phyloP scores from a whole-genome alignment of 352 stramenopile species.

The Globisporangium carolinianum region DNA sequence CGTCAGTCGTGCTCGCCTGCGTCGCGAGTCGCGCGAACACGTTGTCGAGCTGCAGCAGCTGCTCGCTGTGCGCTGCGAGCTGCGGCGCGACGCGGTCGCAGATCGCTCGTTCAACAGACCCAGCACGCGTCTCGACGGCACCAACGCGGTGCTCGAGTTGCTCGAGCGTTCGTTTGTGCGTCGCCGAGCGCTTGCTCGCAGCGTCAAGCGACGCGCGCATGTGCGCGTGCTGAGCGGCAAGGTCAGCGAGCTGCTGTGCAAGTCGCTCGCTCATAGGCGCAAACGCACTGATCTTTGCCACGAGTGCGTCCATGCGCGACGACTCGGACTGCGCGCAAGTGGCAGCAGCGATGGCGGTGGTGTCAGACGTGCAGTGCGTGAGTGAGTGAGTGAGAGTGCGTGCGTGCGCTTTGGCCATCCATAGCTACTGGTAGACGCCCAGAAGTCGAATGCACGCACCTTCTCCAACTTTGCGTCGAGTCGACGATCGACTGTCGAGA shows the following conservation, averaged over 20 bases:
- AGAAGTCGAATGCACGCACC: slow-evolving; percentile 11
- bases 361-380: too few species aligned
- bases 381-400: too few species aligned
- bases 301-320: slow-evolving; percentile 33
- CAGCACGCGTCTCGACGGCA: background rate
- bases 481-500: slow-evolving; percentile 33
- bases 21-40: slow-evolving; percentile 13
- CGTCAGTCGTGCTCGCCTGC: slow-evolving; percentile 16
- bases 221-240: slow-evolving; percentile 13
- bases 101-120: background rate
- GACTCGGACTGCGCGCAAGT: slow-evolving; percentile 30
- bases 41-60: slow-evolving; percentile 15
- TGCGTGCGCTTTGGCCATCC: too few species aligned
- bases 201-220: background rate
- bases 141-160: background rate
- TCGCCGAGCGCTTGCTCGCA: background rate
- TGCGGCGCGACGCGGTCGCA: background rate
- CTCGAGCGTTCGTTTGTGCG: background rate
- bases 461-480: slow-evolving; percentile 62
- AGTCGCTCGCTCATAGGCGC: slow-evolving; percentile 29
- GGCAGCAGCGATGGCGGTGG: too few species aligned
- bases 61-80: slow-evolving; percentile 1
- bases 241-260: slow-evolving; percentile 12
- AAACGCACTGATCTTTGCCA: slow-evolving; percentile 53
- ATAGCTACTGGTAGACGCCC: background rate